Evolutionary conservation across 306 rosid species (phyloP).

Genomic region (barrel medic (Medicago truncatula)): MtrunA17r5.0-ANR NC_053043.1:18292501-18293000

Average conservation of each 20-base stretch:
- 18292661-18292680: constrained; percentile 98
- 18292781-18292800: constrained; percentile 28
- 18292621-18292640: constrained; percentile 99
- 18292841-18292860: constrained; percentile 21
- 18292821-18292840: constrained; percentile 28
- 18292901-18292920: constrained; percentile 7
- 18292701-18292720: constrained; percentile 68
- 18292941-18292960: neutral
- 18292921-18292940: neutral
- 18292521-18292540: constrained; percentile 7
- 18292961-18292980: neutral
- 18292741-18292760: constrained; percentile 17
- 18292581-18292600: constrained; percentile 40
- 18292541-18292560: constrained; percentile 24
- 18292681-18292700: constrained; percentile 96
- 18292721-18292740: constrained; percentile 29
- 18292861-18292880: neutral
- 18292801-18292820: constrained; percentile 25
- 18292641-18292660: constrained; percentile 98
- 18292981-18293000: neutral
- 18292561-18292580: constrained; percentile 19
- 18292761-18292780: constrained; percentile 26
- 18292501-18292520: constrained; percentile 36
- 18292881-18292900: constrained; percentile 7
- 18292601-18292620: constrained; percentile 80